These are phyloP conservation scores for Sugiyamaella japonica DNA, from an alignment of 1,139 yeast species.

Conservation along the genomic window DNA sequence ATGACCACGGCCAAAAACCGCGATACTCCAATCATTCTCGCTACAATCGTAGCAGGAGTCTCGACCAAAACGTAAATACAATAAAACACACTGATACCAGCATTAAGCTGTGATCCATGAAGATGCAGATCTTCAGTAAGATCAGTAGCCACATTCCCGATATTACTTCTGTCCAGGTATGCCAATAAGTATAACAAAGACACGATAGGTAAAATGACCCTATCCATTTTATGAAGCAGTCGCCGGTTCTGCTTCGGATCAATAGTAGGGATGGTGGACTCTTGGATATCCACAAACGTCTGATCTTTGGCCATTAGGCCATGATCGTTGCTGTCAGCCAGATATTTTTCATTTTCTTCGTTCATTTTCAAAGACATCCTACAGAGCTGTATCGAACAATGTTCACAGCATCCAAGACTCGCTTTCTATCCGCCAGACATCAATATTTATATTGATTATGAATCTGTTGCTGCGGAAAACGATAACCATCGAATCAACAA, in stretches of 20 bases:
- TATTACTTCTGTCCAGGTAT: conserved; percentile 59
- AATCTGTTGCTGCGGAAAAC: not conserved
- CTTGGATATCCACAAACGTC: not conserved
- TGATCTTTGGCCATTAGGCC: conserved; percentile 1
- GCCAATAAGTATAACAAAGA: conserved; percentile 54
- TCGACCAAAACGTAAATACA: conserved; percentile 58
- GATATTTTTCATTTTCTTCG: not conserved
- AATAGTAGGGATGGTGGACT: not conserved
- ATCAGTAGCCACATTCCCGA: conserved; percentile 44
- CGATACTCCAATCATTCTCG: conserved; percentile 37
- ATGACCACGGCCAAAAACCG: conserved; percentile 55
- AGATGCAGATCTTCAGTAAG: conserved; percentile 48
- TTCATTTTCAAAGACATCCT: not conserved
- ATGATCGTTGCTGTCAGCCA: not conserved
- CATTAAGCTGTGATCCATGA: conserved; percentile 51
- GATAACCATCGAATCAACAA: not conserved
- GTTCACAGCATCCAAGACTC: not conserved
- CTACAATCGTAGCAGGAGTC: conserved; percentile 49
- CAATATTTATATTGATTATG: no score
- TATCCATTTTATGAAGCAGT: conserved; percentile 20
- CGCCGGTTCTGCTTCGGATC: conserved; percentile 9
- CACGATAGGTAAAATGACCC: conserved; percentile 32
- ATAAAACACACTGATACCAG: conserved; percentile 56
- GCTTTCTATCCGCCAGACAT: not conserved
- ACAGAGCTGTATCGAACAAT: not conserved